These are phyloP conservation scores for Sporobolomyces roseus DNA, from an alignment of 768 basidiomycete species.

Conservation along the genomic window DNA sequence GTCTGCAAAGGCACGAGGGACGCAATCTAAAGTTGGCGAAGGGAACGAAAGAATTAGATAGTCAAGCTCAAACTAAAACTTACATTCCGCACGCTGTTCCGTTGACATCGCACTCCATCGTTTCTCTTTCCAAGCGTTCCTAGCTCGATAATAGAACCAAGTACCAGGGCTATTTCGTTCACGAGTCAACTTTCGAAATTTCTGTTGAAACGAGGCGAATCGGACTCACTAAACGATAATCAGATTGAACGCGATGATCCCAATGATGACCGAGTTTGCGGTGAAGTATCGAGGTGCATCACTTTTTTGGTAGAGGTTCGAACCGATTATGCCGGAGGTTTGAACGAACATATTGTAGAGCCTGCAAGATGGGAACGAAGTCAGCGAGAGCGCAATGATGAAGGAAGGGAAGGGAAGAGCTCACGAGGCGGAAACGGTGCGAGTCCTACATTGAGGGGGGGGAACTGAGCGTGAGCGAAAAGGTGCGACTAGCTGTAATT, in stretches of 20 bases:
- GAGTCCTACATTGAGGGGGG: too few relatives aligned
- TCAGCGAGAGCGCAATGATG: too few relatives aligned
- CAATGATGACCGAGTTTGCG: conserved; percentile 48
- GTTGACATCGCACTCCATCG: conserved; percentile 46
- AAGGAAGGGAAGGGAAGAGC: conserved; percentile 13
- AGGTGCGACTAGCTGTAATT: too few relatives aligned
- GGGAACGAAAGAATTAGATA: neutral
- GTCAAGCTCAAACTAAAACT: neutral
- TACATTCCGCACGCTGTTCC: conserved; percentile 45
- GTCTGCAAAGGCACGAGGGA: conserved; percentile 40
- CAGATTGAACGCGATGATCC: conserved; percentile 47
- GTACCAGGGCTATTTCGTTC: neutral
- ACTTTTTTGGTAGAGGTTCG: conserved; percentile 42
- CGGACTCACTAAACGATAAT: conserved; percentile 36
- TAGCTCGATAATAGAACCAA: conserved; percentile 16
- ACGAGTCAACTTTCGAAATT: neutral
- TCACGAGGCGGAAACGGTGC: conserved; percentile 47
- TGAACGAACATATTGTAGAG: conserved; percentile 50
- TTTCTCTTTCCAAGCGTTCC: conserved; percentile 44
- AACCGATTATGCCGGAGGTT: conserved; percentile 45
- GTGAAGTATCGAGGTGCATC: conserved; percentile 44
- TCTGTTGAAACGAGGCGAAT: conserved; percentile 21
- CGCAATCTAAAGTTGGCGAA: neutral
- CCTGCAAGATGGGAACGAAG: conserved; percentile 4
- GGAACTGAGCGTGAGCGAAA: too few relatives aligned